Evolutionary conservation across 768 basidiomycete genomes (phyloP).

Genomic region (Gyrodon lividus): DNA sequence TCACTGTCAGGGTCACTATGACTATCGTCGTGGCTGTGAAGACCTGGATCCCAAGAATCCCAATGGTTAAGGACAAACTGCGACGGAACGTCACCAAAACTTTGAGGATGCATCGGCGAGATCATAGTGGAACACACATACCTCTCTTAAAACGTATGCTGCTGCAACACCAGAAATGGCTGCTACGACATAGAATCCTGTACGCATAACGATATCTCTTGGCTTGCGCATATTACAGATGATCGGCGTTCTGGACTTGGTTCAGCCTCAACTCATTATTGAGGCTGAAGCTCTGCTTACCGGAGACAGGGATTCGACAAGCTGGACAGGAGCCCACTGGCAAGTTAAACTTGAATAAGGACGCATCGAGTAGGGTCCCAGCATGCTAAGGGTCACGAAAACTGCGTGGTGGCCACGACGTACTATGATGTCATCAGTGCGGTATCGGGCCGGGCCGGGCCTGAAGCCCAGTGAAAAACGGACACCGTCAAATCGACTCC

Average conservation of each 20-base stretch:
- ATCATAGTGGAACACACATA: neutral
- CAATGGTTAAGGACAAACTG: conserved; percentile 16
- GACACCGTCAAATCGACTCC: too few relatives aligned
- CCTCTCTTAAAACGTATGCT: conserved; percentile 20
- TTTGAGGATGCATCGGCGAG: neutral
- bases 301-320: neutral
- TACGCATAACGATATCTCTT: conserved; percentile 10
- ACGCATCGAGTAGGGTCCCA: neutral
- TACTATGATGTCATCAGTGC: too few relatives aligned
- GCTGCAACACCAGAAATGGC: conserved; percentile 20
- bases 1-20: neutral
- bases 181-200: conserved; percentile 5
- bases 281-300: neutral
- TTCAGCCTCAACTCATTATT: neutral
- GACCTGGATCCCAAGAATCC: neutral
- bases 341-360: neutral
- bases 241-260: conserved; percentile 3
- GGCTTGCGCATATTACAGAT: conserved; percentile 8
- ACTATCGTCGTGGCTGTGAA: too few relatives aligned
- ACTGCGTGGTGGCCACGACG: conserved; percentile 4
- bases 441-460: too few relatives aligned
- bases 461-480: too few relatives aligned
- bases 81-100: neutral
- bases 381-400: neutral
- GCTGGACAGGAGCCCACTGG: neutral